Conservation (phyloP, 805 yeast genomes). For the Saccharomycopsis lassenensis region DNA sequence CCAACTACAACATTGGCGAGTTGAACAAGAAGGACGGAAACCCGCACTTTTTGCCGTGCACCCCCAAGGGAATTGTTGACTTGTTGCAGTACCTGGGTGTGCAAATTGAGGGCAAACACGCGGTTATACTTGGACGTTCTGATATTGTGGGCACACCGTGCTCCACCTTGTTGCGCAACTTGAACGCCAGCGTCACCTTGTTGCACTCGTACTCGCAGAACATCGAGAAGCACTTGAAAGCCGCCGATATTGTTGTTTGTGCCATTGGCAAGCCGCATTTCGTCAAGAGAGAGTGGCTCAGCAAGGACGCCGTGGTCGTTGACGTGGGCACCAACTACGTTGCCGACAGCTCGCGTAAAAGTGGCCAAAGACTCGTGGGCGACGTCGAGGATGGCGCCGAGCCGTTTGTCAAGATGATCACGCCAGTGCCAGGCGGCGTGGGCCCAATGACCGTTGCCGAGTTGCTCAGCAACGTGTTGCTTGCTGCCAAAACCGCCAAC, state of each 20-base stretch:
- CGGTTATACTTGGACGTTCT: conserved; percentile 79
- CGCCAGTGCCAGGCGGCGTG: conserved; percentile 92
- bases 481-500: conserved; percentile 46
- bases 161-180: conserved; percentile 55
- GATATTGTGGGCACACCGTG: conserved; percentile 82
- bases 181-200: conserved; percentile 66
- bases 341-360: conserved; percentile 52
- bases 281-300: conserved; percentile 65
- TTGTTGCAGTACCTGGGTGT: conserved; percentile 48
- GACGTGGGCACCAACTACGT: conserved; percentile 80
- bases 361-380: conserved; percentile 66
- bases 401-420: conserved; percentile 39
- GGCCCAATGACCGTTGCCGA: conserved; percentile 90
- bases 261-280: conserved; percentile 67
- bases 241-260: conserved; percentile 68
- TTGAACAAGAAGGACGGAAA: conserved; percentile 61
- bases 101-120: conserved; percentile 50
- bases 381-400: conserved; percentile 55
- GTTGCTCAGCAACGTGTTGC: conserved; percentile 59
- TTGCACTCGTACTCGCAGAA: conserved; percentile 59
- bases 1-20: conserved; percentile 68
- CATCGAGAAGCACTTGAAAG: conserved; percentile 37
- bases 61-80: conserved; percentile 72
- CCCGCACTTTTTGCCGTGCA: conserved; percentile 69
- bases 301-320: conserved; percentile 51